These are phyloP conservation scores for Aspergillus carlsbadensis DNA, from an alignment of 495 filamentous ascomycete species.

Conservation along the genomic window DNA sequence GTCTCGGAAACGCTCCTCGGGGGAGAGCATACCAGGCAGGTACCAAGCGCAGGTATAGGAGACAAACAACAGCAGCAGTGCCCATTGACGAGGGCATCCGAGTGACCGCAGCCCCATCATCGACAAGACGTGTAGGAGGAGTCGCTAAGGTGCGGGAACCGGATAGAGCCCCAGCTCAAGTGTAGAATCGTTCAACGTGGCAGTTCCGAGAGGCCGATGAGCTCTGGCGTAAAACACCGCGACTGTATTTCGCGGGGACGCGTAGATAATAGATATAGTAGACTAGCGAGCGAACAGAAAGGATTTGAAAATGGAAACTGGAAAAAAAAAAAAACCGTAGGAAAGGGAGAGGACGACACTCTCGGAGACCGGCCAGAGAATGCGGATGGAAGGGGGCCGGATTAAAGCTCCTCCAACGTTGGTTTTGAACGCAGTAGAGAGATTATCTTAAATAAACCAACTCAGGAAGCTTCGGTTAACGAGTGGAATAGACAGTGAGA, in stretches of 20 bases:
- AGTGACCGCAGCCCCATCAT: slow-evolving; percentile 29
- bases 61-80: slow-evolving; percentile 39
- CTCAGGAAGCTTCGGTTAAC: slow-evolving; percentile 30
- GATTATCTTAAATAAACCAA: slow-evolving; percentile 9
- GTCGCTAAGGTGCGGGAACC: not conserved
- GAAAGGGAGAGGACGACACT: not conserved
- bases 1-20: not conserved
- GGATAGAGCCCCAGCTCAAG: slow-evolving; percentile 17
- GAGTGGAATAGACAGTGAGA: slow-evolving; percentile 62
- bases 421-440: not conserved
- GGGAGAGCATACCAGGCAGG: slow-evolving; percentile 63
- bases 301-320: not conserved
- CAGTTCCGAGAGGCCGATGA: slow-evolving; percentile 16
- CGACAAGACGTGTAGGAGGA: slow-evolving; percentile 17
- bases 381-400: not conserved
- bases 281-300: too few species aligned
- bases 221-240: slow-evolving; percentile 13
- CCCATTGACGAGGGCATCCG: slow-evolving; percentile 26
- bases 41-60: slow-evolving; percentile 64
- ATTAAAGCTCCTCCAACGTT: not conserved
- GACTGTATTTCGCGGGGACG: not conserved
- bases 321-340: not conserved
- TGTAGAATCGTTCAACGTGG: slow-evolving; percentile 23
- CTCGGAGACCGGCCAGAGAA: not conserved
- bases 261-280: not conserved